phyloP scores from a whole-genome alignment of 1,139 yeast genomes.

The Maudiozyma humilis region DNA sequence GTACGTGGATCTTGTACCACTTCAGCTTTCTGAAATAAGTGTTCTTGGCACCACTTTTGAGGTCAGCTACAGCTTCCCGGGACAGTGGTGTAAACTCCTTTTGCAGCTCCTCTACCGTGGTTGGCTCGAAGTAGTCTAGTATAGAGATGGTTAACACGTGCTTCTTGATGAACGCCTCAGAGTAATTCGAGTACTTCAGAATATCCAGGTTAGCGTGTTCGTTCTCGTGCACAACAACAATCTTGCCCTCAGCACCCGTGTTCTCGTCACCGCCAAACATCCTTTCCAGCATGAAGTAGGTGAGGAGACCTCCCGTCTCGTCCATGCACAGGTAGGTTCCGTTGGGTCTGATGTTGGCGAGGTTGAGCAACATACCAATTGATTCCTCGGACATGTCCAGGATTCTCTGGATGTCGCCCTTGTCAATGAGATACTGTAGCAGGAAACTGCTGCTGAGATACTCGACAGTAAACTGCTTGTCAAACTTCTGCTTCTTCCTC shows the following conservation, averaged over 20 bases:
- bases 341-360: constrained; percentile 80
- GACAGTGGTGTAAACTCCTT: constrained; percentile 39
- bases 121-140: constrained; percentile 76
- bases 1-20: constrained; percentile 38
- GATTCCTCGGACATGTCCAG: constrained; percentile 79
- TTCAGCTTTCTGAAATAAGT: constrained; percentile 59
- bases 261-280: constrained; percentile 53
- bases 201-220: constrained; percentile 82
- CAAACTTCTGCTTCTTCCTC: constrained; percentile 85
- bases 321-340: constrained; percentile 83
- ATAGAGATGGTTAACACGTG: constrained; percentile 67
- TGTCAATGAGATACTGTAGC: constrained; percentile 63
- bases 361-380: constrained; percentile 62
- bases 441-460: constrained; percentile 71
- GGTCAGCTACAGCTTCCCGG: constrained; percentile 44
- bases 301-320: constrained; percentile 81
- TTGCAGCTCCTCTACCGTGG: constrained; percentile 41
- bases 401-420: constrained; percentile 63
- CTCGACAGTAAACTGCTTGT: constrained; percentile 76
- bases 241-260: constrained; percentile 41
- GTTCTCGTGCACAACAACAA: constrained; percentile 77
- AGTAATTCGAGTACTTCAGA: constrained; percentile 55
- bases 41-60: constrained; percentile 53
- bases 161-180: constrained; percentile 42
- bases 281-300: constrained; percentile 80